phyloP scores from a whole-genome alignment of 2,329 filamentous ascomycete genomes.

The Claviceps purpurea region DNA sequence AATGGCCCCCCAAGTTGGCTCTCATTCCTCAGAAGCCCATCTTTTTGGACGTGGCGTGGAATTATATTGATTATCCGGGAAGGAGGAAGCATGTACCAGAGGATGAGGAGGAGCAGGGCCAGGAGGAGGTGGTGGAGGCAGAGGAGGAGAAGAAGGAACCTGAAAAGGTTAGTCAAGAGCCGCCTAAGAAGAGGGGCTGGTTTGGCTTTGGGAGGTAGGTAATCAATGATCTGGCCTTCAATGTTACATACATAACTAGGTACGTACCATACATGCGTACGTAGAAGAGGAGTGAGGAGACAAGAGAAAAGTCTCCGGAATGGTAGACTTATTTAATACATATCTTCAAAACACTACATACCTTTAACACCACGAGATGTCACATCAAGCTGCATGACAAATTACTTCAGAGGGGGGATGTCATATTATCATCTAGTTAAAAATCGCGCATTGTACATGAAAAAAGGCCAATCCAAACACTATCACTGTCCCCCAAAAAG shows the following conservation, averaged over 20 bases:
- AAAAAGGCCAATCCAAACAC: constrained; percentile 21
- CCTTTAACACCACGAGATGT: too few species aligned
- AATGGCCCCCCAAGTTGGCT: constrained; percentile 73
- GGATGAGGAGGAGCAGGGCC: constrained; percentile 11
- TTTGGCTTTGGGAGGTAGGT: constrained; percentile 53
- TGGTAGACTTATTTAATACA: too few species aligned
- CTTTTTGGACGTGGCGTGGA: constrained; percentile 94
- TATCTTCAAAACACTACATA: too few species aligned
- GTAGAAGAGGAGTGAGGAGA: neutral
- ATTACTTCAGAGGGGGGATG: constrained; percentile 37
- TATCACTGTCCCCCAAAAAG: constrained; percentile 21
- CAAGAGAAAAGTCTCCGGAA: too few species aligned
- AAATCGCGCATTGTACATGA: constrained; percentile 18
- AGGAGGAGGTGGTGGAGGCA: neutral
- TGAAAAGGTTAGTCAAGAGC: constrained; percentile 17
- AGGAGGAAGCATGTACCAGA: constrained; percentile 20
- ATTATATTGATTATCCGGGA: constrained; percentile 86
- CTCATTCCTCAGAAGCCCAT: constrained; percentile 85
- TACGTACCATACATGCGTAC: neutral
- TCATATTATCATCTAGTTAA: constrained; percentile 38
- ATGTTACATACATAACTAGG: too few species aligned
- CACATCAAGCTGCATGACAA: neutral
- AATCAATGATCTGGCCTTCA: constrained; percentile 2
- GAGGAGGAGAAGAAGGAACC: constrained; percentile 18
- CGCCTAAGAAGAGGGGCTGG: constrained; percentile 56